A percentile compares a stretch with the other conserved stretches of the same genome.
phyloP scores from a whole-genome alignment of 2,329 filamentous ascomycete species.

The Nothophoma quercina region DNA sequence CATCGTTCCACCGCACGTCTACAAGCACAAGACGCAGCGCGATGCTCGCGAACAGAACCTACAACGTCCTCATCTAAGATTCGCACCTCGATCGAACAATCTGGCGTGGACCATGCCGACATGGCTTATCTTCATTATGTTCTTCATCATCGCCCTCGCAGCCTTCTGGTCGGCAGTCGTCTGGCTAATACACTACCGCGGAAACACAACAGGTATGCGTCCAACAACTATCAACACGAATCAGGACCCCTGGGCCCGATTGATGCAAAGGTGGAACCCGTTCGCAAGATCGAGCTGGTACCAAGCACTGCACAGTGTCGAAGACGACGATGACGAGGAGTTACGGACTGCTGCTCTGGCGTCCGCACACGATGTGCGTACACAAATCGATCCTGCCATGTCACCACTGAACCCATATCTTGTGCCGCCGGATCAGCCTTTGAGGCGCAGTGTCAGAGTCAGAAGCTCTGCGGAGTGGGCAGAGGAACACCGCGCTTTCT shows the following conservation, averaged over 20 bases:
- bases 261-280: background rate
- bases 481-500: slow-evolving; percentile 4
- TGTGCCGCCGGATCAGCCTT: background rate
- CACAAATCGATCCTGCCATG: background rate
- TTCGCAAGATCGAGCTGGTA: background rate
- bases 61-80: background rate
- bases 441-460: background rate
- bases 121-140: background rate
- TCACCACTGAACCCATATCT: slow-evolving; percentile 10
- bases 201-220: background rate
- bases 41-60: background rate
- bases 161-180: background rate
- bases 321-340: background rate
- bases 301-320: background rate
- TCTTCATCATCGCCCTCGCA: background rate
- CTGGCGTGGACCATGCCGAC: background rate
- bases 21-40: background rate
- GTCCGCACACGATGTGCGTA: background rate
- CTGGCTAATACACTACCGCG: background rate
- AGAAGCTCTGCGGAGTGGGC: slow-evolving; percentile 7
- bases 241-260: background rate
- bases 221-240: too few relatives aligned
- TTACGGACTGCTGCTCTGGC: background rate
- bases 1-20: background rate
- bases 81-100: too few relatives aligned